These are phyloP conservation scores for Earliella scabrosa DNA, from an alignment of 1,284 basidiomycete species.

Conservation along the genomic window DNA sequence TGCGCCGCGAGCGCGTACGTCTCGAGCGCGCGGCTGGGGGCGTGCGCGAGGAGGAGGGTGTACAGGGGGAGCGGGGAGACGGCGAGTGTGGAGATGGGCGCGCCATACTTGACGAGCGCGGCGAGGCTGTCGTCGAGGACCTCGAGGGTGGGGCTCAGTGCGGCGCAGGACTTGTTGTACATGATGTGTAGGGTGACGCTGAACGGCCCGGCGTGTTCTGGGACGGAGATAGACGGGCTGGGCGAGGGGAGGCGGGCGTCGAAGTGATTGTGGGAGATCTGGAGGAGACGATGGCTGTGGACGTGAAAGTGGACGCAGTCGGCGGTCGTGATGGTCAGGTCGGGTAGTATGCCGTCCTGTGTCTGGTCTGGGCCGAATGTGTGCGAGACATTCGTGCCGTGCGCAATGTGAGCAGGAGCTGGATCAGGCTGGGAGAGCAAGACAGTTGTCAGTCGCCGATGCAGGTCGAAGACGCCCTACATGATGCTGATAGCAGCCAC, in stretches of 20 bases:
- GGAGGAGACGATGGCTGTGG: constrained; percentile 34
- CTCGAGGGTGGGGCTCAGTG: constrained; percentile 28
- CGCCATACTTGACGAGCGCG: constrained; percentile 33
- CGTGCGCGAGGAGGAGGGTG: constrained; percentile 32
- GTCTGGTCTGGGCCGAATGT: neutral
- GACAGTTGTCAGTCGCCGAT: too few species aligned
- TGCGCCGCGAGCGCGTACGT: constrained; percentile 40
- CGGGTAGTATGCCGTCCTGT: constrained; percentile 43
- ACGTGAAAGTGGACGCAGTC: constrained; percentile 67
- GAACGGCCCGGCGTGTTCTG: constrained; percentile 8
- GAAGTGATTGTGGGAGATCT: constrained; percentile 37
- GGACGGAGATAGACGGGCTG: constrained; percentile 33
- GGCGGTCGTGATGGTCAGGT: constrained; percentile 62
- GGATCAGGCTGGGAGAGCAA: neutral
- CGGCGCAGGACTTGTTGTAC: constrained; percentile 33
- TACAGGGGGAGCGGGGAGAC: constrained; percentile 28
- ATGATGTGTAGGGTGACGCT: constrained; percentile 38
- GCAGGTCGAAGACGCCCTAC: too few species aligned
- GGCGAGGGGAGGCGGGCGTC: constrained; percentile 27
- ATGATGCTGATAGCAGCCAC: too few species aligned
- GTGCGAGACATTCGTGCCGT: too few species aligned
- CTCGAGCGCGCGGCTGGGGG: constrained; percentile 34
- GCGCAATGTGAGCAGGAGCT: neutral
- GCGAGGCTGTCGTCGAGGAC: constrained; percentile 28
- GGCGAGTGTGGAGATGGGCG: constrained; percentile 20